Evolutionary conservation across 1,284 basidiomycete genomes (phyloP), one percentile per base, ranked within the genome.

Genomic region (Puccinia novopanici): DNA sequence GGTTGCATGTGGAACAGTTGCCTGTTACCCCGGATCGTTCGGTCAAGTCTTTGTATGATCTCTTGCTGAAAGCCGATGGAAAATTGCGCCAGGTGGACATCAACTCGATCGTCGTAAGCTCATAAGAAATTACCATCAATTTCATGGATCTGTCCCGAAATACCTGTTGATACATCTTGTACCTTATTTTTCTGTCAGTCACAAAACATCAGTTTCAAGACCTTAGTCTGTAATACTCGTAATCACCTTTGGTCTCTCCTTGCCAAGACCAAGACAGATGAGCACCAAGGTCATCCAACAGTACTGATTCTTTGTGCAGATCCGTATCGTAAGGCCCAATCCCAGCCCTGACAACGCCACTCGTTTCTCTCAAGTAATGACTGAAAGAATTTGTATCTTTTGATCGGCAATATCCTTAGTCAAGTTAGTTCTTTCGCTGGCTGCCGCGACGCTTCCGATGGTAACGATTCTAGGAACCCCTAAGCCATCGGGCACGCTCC

Each of bases 321-420:
- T 45, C 76, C 76, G 4, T 78, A 78, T 70, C 63, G 76, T 78
- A 59, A 57, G 57, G 30, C 9, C 40, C 61, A n/a, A 63, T 13
- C 5, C 15, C 15, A 22, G 37, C 40, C 22, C 42, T 75, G 40
- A 63, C 17, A 2, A 57, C 37, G 24, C 50, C 17, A 30, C 34
- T 34, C 34, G 34, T 34, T 34, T 34, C 34, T 34, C 42, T 65
- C 24, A 63, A 37, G 5, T 9, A 63, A 40, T 63, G 12, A 30
- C 59, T 19, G 34, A n/a, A 61, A 45, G 4, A 8, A 15, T 17
- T 61, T 61, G 22, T 30, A 15, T 30, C 27, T 0, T 42, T 22
- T 59, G 22, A 55, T 27, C 27, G 30, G 17, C 40, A 50, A 9
- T 0, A n/a, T 6, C 3, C 3, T 22, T 22, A 78, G 76, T 70